Conservation (phyloP, 2,329 filamentous ascomycete genomes). For the Sarocladium brachiariae region DNA sequence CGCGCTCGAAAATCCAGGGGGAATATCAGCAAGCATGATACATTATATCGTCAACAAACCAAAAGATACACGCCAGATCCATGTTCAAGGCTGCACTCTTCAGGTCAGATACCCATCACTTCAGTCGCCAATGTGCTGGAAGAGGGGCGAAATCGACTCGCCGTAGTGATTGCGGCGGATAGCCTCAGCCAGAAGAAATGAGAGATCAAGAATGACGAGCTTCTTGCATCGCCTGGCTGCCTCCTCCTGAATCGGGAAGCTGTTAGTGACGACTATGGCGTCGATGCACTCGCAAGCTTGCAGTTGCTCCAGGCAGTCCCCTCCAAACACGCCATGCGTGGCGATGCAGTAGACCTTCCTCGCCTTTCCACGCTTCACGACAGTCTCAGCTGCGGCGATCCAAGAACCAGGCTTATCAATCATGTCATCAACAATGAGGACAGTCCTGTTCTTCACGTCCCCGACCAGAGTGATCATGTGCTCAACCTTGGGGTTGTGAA, state of each 20-base stretch:
- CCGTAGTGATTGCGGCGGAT: slow-evolving; percentile 96
- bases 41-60: slow-evolving; percentile 15
- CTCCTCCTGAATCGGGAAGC: slow-evolving; percentile 80
- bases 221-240: slow-evolving; percentile 68
- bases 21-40: slow-evolving; percentile 15
- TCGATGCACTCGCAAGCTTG: slow-evolving; percentile 91
- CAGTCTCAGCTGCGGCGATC: slow-evolving; percentile 95
- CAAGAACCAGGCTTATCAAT: slow-evolving; percentile 95
- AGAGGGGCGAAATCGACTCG: slow-evolving; percentile 67
- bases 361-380: slow-evolving; percentile 84
- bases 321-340: slow-evolving; percentile 90
- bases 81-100: neutral
- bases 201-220: slow-evolving; percentile 83
- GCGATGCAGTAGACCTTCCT: slow-evolving; percentile 97
- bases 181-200: slow-evolving; percentile 79
- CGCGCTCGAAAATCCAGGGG: slow-evolving; percentile 7
- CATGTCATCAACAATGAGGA: slow-evolving; percentile 97
- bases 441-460: slow-evolving; percentile 79
- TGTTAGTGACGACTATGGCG: slow-evolving; percentile 91
- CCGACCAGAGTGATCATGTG: slow-evolving; percentile 97
- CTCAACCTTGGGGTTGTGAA: slow-evolving; percentile 73
- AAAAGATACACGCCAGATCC: neutral
- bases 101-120: neutral
- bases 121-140: slow-evolving; percentile 59
- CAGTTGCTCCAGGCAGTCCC: slow-evolving; percentile 82